Base-by-base conservation (phyloP, 1,284 basidiomycete genomes). In the Ceratorhiza oryzae-sativae region DNA sequence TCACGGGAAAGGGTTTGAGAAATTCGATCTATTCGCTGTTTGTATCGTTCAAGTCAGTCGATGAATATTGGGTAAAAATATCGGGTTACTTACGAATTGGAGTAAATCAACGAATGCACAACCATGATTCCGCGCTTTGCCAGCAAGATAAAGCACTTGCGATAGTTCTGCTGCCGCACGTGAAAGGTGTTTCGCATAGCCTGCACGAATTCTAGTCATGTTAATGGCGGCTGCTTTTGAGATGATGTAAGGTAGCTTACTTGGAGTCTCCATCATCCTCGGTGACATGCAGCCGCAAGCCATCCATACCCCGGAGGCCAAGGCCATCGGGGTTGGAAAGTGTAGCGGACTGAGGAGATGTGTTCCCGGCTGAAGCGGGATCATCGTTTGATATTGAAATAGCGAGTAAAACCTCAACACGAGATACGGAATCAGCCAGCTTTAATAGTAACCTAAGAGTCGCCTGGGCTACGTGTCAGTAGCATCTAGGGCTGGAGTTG, bases 91-190 rank as follows among this genome's bases (percentile, higher is more conserved):
- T 80, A 96, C 95, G 86, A 91, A 92, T 84, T 93, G 88, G 15
- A 95, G 86, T 75, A 91, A 90, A 72, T 91, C 86, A 1, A 96
- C 87, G 76, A 94, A 94, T 9, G 84, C 85, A 78, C 93, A 93
- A 1, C 86, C 85, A 76, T 94, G 90, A 12, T 83, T 82, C 10
- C 87, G 84, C 18, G 95, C 93, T 79, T 97, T 96, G 18, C 88
- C 86, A 45, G 89, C 86, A 76, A 97, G 91, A 79, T 98, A 98
- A 41, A 94, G 84, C n/a, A 98, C 85, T 78, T 98, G 95, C 1
- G 88, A 93, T 79, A 96, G 97, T 80, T 97, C 96, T 12, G 89
- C 85, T 12, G 95, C 94, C 15, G 95, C 91, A 60, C 95, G 88
- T 15, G 88, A 86, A 3, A 98, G 85, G 77, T 94, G 90, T 79